Conservation (phyloP, 140 eudicot genomes). For the Oenanthe javanica region DNA sequence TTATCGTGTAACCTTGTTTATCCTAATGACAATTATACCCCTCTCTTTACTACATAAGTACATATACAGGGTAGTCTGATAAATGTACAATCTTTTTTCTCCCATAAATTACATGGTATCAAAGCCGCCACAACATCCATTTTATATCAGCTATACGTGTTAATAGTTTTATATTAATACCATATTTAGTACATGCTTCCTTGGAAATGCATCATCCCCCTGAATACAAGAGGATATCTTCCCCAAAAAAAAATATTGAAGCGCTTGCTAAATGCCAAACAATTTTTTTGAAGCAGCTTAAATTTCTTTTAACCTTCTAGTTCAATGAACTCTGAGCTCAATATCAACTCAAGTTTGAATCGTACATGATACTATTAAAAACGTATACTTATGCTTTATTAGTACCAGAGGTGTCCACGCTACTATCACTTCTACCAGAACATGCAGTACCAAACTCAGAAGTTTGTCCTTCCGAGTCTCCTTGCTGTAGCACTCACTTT, state of each 20-base stretch:
- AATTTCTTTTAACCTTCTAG: background rate
- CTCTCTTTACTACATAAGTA: background rate
- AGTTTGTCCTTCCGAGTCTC: background rate
- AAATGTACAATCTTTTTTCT: no score
- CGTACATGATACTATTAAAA: background rate
- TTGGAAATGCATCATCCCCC: background rate
- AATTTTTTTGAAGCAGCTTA: background rate
- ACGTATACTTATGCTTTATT: background rate
- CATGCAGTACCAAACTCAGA: background rate
- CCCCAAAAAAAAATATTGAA: background rate
- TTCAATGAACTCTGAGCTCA: background rate
- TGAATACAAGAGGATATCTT: background rate
- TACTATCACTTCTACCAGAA: background rate
- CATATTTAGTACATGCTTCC: no score
- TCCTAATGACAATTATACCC: background rate
- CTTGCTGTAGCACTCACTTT: background rate
- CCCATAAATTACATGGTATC: no score
- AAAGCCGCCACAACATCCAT: no score
- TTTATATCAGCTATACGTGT: no score
- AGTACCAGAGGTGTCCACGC: background rate
- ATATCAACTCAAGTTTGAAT: background rate
- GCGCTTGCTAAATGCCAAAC: background rate
- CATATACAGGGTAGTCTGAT: background rate
- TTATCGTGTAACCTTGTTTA: background rate
- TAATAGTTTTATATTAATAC: no score